Base-by-base conservation (phyloP, 192 early-diverging fungal species). In the Podila minutissima region DNA sequence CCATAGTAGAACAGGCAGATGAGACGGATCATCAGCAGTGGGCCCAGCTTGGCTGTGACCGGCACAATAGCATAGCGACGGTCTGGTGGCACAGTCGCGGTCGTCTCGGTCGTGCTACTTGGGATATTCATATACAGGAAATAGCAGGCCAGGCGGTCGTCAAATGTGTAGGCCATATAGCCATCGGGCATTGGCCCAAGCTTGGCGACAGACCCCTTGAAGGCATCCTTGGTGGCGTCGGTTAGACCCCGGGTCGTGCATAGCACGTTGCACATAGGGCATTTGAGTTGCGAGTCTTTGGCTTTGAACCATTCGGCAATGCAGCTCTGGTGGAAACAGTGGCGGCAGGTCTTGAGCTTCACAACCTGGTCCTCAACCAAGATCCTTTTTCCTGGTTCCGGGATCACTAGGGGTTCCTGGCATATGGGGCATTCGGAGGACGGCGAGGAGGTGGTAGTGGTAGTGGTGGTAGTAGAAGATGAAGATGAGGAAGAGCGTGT, bases 141-240 rank as follows among this genome's bases (percentile, higher is more conserved):
- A 41, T 81, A 84, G 37, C 77, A 79, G 2, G 59, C 53, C 5
- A 84, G 50, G 1, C 71, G 66, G 8, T 67, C 77, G 63, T 77
- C 78, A 71, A 84, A 84, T 24, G 58, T 55, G 62, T 84, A 84
- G 17, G 72, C 77, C 74, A 84, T 72, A 15, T 62, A 58, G 7
- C 70, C 77, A 67, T 84, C 77, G 0, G 83, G 83, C 69, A 68
- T 82, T 0, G 83, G 77, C 6, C 83, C 83, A 11, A 84, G 46
- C 35, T 81, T 81, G 32, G 53, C 51, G 3, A 55, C 60, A 55
- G 60, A 22, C 13, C 66, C 62, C 8, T 20, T 13, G 24, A 79
- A 60, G 10, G 66, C 53, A 5, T 33, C 49, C 38, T 69, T 81
- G 62, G 77, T 33, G 7, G 48, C 64, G 3, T 62, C 60, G 1